Base-by-base conservation (phyloP, 495 filamentous ascomycete genomes). In the Coniosporium apollinis region DNA sequence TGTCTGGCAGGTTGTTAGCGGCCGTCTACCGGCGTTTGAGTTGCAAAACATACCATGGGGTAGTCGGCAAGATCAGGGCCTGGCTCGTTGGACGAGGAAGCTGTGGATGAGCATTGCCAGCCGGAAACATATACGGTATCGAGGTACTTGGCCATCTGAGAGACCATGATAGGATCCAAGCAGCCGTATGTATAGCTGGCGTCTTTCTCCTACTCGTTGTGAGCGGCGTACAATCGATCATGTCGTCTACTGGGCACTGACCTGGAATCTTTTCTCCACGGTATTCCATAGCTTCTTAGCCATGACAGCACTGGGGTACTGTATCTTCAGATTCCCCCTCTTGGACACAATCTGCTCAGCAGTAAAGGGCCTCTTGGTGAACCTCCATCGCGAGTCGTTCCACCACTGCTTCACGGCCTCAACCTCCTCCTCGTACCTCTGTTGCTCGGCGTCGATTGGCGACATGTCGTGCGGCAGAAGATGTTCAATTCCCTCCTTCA, bases 71-170 rank as follows among this genome's bases (percentile, higher is more conserved):
- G 73, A 78, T 97, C 89, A 33, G 89, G 89, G 26, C 86, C 89
- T 14, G 89, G 89, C 60, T 97, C 89, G 46, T 97, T 82, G 7
- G 83, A 80, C 1, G 84, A 72, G 15, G 86, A 94, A 24, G 89
- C 89, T 3, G 89, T 97, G 19, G 84, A 91, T 2, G 87, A 94
- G 51, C 82, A 94, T 60, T 97, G 91, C 89, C 89, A 97, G 43
- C 89, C 89, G 24, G 87, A 94, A 35, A 97, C 85, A 51, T 97
- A 97, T 55, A 97, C 83, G 24, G 91, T 97, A 54, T 97, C 89
- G 34, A 96, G 69, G 59, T 89, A 96, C 58, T 96, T 92, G 48
- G 85, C 87, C 89, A 97, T 97, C 57, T 97, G 89, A 15, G 91
- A 94, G 49, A 97, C 69, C 81, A 94, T 94, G 4, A 91, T 92